Evolutionary conservation across 108 stramenopile species (phyloP), one percentile per base, ranked within the genome.

Genomic region (Fragilaria radians): DNA sequence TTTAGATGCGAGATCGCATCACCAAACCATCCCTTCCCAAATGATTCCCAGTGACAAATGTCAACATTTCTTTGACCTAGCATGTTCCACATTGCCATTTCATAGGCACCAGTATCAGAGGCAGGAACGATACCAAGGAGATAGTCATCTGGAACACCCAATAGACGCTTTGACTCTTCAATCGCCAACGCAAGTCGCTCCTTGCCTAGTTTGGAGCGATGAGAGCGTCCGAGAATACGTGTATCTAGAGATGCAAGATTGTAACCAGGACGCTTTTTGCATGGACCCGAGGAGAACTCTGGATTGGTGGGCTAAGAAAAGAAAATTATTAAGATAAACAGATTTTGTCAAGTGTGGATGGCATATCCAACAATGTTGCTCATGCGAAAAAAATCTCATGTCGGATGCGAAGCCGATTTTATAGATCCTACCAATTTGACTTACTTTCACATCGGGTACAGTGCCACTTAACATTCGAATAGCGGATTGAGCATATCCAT

Each of bases 61-160:
- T 99, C 99, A 46, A 99, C 83, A 63, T 97, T 95, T 18, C 84
- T 67, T 18, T 65, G 79, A 25, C 99, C 99, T 30, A 99, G 80
- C 80, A 99, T 91, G 73, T 82, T 94, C 99, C 99, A 99, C 99
- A 99, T 99, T 67, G 99, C 99, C 99, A 99, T 99, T 85, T 99
- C 99, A 71, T 94, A 98, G 23, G 99, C 99, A 23, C 99, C 99
- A 26, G 99, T 99, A 63, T 99, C 99, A 18, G 95, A 96, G 50
- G 96, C 99, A 50, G 99, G 97, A 49, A 99, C 98, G 64, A 98
- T 95, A 30, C 94, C 96, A 19, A 95, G 72, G 32, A 82, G 79
- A 80, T 96, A 98, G 65, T 91, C 92, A 1, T 95, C 95, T 24
- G 99, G 99, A 34, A 99, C 65, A 52, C 76, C 75, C 34, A 99